Base-by-base conservation (phyloP, 345 rosid species). In the Angophora floribunda region DNA sequence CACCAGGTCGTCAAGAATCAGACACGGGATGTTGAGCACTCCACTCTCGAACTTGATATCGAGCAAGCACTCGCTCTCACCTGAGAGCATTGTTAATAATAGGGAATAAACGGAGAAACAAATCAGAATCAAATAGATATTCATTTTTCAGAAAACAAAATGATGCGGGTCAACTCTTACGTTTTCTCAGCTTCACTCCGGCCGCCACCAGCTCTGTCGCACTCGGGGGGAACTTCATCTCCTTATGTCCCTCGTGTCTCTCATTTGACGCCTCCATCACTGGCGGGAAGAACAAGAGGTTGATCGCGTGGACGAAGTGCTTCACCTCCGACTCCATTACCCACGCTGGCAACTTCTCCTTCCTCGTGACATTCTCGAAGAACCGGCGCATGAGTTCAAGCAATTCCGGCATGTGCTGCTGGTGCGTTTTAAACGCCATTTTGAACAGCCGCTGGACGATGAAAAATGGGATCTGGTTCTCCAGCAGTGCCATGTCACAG, bases 381-480 rank as follows among this genome's bases (percentile, higher is more conserved):
- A 4, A 65, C 0, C 6, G 0, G 21, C 2, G n/a, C 1, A 5
- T 3, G 30, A 59, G 65, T 21, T 11, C 2, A 11, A 10, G 65
- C 3, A 24, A 14, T 6, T 1, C 13, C 6, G 12, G 63, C 13
- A 0, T 4, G 28, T 1, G 28, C 63, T 9, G 5, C 2, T 26
- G 65, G 14, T 59, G 14, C 3, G 30, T 21, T 26, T 0, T 5
- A 9, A 4, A 22, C 0, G 63, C n/a, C 63, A 57, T 57, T 9
- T 49, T 8, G 3, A 45, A 85, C 67, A 90, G 85, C 16, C 88
- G 82, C 9, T 88, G 6, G 8, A 92, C 45, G 49, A 88, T 59
- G 28, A 90, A 92, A 6, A 90, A 53, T 3, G 92, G 90, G 12
- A 92, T 49, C 53, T 92, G 93, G 89, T 92, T 92, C 70, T 92